Evolutionary conservation across 257 asterid genomes (phyloP), one percentile per base, ranked within the genome.

Genomic region (Jasminum sambac): DNA sequence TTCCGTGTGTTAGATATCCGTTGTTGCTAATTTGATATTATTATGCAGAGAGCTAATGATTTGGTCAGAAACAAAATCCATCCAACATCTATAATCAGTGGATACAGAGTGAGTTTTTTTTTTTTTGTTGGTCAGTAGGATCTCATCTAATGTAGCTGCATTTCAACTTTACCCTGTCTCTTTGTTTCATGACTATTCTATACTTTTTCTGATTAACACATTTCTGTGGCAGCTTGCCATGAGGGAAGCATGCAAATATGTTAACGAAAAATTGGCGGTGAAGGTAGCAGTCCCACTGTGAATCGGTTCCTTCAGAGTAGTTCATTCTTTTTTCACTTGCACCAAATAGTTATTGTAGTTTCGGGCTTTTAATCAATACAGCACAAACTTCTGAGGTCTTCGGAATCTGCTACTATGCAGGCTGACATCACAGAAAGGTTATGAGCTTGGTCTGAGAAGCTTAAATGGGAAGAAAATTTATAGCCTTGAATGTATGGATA

Each of bases 221-320:
- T 43, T 73, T 71, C 74, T 67, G 46, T 81, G 30, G 41, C 97
- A 95, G 97, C 98, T 95, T 74, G 96, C 96, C 48, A 91, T 91
- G 99, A 89, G 96, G 84, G 99, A 95, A 83, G 99, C 98, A 60
- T 91, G 96, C 88, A 91, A 95, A 61, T 95, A 95, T 72, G 94
- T 91, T n/a, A 96, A 91, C 74, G 97, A 95, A 37, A 95, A 89
- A 74, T 71, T 91, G 80, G 95, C 95, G 61, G 80, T 88, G 64
- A 91, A 91, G 98, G 99, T 95, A 83, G 66, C 43, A 46, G 21
- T 41, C 44, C 59, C 36, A 19, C 11, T 16, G 23, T 55, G 62
- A 55, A 42, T 78, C 66, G 11, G 38, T 70, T 42, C 25, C 58
- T 37, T 52, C 21, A 37, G 66, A 37, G 62, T 55, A n/a, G 19